Evolutionary conservation across 495 filamentous ascomycete genomes (phyloP), one percentile per base, ranked within the genome.

Genomic region (Penicillium parvum): DNA sequence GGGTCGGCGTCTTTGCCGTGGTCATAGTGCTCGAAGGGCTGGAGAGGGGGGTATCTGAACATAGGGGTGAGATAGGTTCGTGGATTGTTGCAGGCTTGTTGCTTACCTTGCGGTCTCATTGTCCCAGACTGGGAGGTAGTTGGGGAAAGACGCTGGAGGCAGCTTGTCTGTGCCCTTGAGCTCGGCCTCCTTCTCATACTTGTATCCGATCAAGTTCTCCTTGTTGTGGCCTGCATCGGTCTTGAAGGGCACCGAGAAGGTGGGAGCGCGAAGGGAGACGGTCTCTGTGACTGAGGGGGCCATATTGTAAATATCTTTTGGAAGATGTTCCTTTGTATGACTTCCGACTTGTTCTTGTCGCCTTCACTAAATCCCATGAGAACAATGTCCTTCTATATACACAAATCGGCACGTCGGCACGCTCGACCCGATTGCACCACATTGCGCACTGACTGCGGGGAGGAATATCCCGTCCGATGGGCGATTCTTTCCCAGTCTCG

Each of bases 111-210:
- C 58, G 6, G 64, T 72, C 55, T 73, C 60, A 51, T 72, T 79
- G 50, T 86, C 75, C 84, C 84, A 90, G 2, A 80, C 83, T 7
- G 85, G 84, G 8, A 91, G 75, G 59, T 91, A 91, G 55, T 90
- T 72, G 1, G 80, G 81, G 55, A 85, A 90, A 9, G 68, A 61
- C 0, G 74, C 83, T 64, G 69, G 63, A 15, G 63, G 55, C 41
- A 70, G 64, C 49, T 64, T 72, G 7, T 51, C 56, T 34, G 69
- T 69, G 7, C 73, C 73, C 41, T 74, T 64, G 16, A 67, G 40
- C 41, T 75, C 72, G 9, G 57, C 43, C 2, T 68, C 63, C 35
- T 67, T 63, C 12, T 66, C 60, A 37, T 64, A 69, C 40, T 75
- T 68, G 44, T 76, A 78, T 47, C 74, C 71, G 33, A 68, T 69